A percentile compares a stretch with the other conserved stretches of the same genome.
Evolutionary conservation across 176 grass and related monocot genomes (phyloP).

Genomic region (Oryza longistaminata): DNA sequence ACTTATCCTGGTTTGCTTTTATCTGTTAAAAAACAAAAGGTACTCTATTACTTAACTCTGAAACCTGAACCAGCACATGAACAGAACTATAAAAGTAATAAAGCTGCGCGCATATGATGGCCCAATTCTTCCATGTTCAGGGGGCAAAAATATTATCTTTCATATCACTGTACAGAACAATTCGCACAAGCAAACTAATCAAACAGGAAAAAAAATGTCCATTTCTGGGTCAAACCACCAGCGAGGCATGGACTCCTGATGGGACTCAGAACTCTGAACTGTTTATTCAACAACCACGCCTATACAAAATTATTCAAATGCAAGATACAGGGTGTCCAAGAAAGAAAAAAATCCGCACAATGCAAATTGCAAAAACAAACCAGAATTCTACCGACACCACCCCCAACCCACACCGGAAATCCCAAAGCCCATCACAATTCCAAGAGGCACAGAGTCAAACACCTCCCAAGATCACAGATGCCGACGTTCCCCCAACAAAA

Average conservation of each 20-base stretch:
- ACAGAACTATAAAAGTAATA: slow-evolving; percentile 39
- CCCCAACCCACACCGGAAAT: background rate
- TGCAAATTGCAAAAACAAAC: slow-evolving; percentile 38
- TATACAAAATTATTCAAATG: background rate
- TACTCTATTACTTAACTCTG: slow-evolving; percentile 25
- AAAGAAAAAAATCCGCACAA: slow-evolving; percentile 12
- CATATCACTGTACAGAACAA: background rate
- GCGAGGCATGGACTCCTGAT: slow-evolving; percentile 1
- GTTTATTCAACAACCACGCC: slow-evolving; percentile 23
- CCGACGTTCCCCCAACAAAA: background rate
- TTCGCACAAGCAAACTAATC: slow-evolving; percentile 25
- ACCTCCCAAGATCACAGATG: background rate
- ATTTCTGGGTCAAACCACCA: slow-evolving; percentile 7
- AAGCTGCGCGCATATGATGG: slow-evolving; percentile 37
- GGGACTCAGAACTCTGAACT: background rate
- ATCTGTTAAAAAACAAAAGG: slow-evolving; percentile 54
- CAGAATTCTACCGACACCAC: slow-evolving; percentile 4
- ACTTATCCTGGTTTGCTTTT: slow-evolving; percentile 41
- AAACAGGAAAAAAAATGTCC: slow-evolving; percentile 27
- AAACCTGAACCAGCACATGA: slow-evolving; percentile 44
- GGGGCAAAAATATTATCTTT: background rate
- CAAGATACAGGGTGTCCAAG: background rate
- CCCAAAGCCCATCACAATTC: slow-evolving; percentile 12
- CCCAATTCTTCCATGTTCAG: slow-evolving; percentile 31
- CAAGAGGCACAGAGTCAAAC: slow-evolving; percentile 26